phyloP scores from a whole-genome alignment of 164 flowering plant genomes.

The Liriodendron chinense region DNA sequence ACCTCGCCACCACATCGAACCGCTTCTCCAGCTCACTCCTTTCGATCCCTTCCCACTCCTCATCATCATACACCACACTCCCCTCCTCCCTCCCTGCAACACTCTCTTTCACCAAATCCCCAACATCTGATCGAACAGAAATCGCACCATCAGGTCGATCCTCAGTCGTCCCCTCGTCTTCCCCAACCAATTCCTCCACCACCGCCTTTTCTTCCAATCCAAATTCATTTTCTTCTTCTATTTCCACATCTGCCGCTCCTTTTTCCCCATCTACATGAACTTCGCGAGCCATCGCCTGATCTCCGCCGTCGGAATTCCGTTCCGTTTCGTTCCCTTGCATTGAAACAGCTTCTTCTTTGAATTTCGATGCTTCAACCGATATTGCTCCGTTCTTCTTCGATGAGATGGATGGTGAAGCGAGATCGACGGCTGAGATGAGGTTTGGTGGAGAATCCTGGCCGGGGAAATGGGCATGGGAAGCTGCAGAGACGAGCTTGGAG shows the following conservation, averaged over 20 bases:
- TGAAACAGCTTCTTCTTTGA: background rate
- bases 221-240: background rate
- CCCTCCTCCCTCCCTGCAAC: slow-evolving; percentile 16
- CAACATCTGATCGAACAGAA: background rate
- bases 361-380: background rate
- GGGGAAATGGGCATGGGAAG: slow-evolving; percentile 14
- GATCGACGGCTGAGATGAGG: background rate
- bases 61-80: slow-evolving; percentile 36
- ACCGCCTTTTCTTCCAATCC: background rate
- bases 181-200: slow-evolving; percentile 4
- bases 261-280: background rate
- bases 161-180: slow-evolving; percentile 4
- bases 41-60: slow-evolving; percentile 96
- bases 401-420: background rate
- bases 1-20: slow-evolving; percentile 49
- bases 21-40: slow-evolving; percentile 60
- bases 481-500: slow-evolving; percentile 50
- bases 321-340: slow-evolving; percentile 1
- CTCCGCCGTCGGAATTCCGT: background rate
- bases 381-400: background rate
- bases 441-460: background rate
- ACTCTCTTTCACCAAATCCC: background rate
- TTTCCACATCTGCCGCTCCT: background rate
- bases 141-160: background rate
- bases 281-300: slow-evolving; percentile 9